Base-by-base conservation (phyloP, 192 early-diverging fungal species). In the Obelidium mucronatum region DNA sequence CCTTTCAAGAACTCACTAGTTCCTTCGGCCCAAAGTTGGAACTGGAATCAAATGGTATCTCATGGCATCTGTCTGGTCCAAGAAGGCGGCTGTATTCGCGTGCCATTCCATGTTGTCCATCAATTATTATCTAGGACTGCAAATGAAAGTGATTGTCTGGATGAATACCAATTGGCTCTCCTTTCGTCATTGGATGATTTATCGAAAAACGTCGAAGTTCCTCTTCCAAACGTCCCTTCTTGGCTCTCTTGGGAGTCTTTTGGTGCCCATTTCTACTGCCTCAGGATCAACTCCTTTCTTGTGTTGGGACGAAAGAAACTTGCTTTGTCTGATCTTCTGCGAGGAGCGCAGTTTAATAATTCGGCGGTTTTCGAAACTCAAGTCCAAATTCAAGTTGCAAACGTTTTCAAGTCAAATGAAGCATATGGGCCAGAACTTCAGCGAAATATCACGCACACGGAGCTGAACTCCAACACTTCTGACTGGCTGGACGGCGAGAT, bases 251-350 rank as follows among this genome's bases (percentile, higher is more conserved):
- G 67, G 63, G 67, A 74, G 73, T 61, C 73, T 26, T 74, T 74
- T 69, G 73, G 63, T 3, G 73, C 73, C 11, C 59, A 74, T 74
- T 74, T 74, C 73, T 74, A 74, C 26, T 74, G 73, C 36, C 28
- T 74, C 26, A 0, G 73, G 33, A 74, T 74, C 73, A 74, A 74
- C 56, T 74, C 73, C 1, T 74, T 74, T 74, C 73, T 74, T 67
- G 56, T 70, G 1, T 61, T 74, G 73, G 73, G 66, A 17, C 1
- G 6, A 4, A 24, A 30, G 39, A 34, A 60, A 61, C 2, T 74
- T 62, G 24, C 1, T 34, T 24, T 74, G 11, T 62, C 51, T 17
- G 42, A 62, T 74, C 2, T 74, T n/a, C 33, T 74, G 24, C 73
- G 40, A 74, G 48, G 64, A 42, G 15, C 64, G 35, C 64, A 24